Evolutionary conservation across 352 stramenopile species (phyloP).

Genomic region (Globisporangium rhizosaccharum): DNA sequence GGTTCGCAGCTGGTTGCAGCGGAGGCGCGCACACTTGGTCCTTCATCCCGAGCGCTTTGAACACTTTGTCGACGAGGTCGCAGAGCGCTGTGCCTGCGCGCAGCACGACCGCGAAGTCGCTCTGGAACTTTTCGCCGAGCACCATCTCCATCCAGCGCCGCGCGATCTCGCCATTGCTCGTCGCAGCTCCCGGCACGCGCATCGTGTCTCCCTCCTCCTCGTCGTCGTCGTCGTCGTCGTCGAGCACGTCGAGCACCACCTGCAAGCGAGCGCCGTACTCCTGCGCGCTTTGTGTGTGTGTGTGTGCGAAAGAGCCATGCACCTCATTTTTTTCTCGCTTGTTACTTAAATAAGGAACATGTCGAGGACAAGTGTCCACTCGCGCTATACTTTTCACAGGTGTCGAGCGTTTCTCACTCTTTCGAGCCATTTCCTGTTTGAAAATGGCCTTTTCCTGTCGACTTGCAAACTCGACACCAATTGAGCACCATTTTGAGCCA

Average conservation of each 20-base stretch:
- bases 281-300: no score
- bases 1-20: not conserved
- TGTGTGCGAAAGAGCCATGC: no score
- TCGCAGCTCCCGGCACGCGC: slow-evolving; percentile 33
- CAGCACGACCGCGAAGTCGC: slow-evolving; percentile 46
- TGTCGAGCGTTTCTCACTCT: no score
- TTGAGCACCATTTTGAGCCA: no score
- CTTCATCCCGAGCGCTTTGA: slow-evolving; percentile 74
- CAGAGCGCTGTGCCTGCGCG: slow-evolving; percentile 62
- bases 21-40: slow-evolving; percentile 26
- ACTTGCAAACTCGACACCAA: no score
- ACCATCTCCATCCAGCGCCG: slow-evolving; percentile 88
- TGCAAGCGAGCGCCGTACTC: no score
- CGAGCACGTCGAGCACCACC: not conserved
- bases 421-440: no score
- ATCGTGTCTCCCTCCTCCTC: slow-evolving; percentile 1
- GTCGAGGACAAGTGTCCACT: no score
- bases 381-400: no score
- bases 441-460: no score
- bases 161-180: slow-evolving; percentile 63
- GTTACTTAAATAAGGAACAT: no score
- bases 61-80: slow-evolving; percentile 65
- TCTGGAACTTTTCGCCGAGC: slow-evolving; percentile 64
- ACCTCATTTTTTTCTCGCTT: no score
- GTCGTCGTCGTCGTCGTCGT: not conserved